A percentile compares a stretch with the other conserved stretches of the same genome.
These are phyloP conservation scores for Colletotrichum neosansevieriae DNA, from an alignment of 2,329 filamentous ascomycete species.

Conservation along the genomic window DNA sequence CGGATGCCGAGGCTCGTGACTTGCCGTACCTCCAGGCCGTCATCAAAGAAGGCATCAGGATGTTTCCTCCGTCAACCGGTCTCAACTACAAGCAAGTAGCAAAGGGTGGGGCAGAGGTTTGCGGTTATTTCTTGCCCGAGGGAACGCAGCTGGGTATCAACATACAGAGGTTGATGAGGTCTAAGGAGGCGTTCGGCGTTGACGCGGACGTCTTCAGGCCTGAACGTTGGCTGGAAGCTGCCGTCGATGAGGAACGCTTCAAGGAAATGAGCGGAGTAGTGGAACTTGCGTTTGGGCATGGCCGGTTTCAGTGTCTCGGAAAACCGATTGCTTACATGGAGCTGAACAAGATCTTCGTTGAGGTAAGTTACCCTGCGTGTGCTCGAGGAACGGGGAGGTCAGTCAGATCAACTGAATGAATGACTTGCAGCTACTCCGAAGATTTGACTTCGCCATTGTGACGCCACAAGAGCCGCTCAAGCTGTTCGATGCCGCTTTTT, in stretches of 20 bases:
- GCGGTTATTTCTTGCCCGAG: conserved; percentile 51
- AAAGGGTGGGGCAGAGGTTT: conserved; percentile 50
- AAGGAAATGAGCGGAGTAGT: conserved; percentile 51
- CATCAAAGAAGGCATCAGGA: conserved; percentile 63
- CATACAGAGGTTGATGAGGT: conserved; percentile 52
- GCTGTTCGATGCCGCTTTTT: conserved; percentile 41
- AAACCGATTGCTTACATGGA: conserved; percentile 58
- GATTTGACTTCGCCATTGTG: conserved; percentile 42
- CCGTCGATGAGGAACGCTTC: conserved; percentile 48
- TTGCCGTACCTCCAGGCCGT: conserved; percentile 63
- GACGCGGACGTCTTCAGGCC: conserved; percentile 60
- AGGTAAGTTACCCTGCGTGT: conserved; percentile 47
- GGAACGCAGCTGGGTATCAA: conserved; percentile 56
- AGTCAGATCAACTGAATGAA: conserved; percentile 22
- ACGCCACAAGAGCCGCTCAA: conserved; percentile 41
- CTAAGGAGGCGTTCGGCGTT: conserved; percentile 56
- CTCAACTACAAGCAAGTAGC: conserved; percentile 64
- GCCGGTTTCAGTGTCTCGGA: conserved; percentile 59
- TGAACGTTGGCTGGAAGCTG: conserved; percentile 59
- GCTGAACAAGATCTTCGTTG: conserved; percentile 57
- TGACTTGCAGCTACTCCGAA: conserved; percentile 45
- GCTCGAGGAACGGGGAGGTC: too few species aligned
- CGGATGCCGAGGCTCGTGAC: conserved; percentile 51
- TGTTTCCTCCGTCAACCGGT: conserved; percentile 62
- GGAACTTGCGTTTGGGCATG: conserved; percentile 58